phyloP scores from a whole-genome alignment of 805 yeast species.

The Kluyveromyces dobzhanskii region DNA sequence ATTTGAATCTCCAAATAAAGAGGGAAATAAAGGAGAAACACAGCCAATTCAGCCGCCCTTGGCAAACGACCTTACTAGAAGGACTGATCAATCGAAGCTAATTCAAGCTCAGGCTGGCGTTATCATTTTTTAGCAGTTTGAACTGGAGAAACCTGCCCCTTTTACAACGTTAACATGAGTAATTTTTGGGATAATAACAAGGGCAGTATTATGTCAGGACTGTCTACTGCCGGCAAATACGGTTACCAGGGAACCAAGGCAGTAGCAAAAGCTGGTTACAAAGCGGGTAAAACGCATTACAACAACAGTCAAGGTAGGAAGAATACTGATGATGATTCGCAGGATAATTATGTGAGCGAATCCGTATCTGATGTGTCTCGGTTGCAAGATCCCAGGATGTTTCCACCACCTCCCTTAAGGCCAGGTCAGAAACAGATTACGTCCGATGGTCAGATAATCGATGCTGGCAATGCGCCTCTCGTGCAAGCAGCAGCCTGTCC shows the following conservation, averaged over 20 bases:
- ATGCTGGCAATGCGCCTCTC: slow-evolving; percentile 2
- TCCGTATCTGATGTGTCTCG: slow-evolving; percentile 8
- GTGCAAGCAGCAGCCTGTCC: not conserved
- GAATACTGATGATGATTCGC: not conserved
- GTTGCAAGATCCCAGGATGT: slow-evolving; percentile 12
- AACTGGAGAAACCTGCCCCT: too few relatives aligned
- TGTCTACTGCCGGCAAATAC: slow-evolving; percentile 30
- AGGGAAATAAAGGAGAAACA: too few relatives aligned
- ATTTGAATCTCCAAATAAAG: too few relatives aligned
- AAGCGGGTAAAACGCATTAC: slow-evolving; percentile 31
- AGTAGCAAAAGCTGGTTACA: slow-evolving; percentile 35
- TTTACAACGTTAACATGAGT: too few relatives aligned
- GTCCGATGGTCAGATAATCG: slow-evolving; percentile 13
- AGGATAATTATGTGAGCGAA: slow-evolving; percentile 1
- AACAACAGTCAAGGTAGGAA: slow-evolving; percentile 14
- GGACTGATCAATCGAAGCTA: too few relatives aligned
- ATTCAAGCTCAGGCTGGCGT: too few relatives aligned
- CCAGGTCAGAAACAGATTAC: slow-evolving; percentile 31
- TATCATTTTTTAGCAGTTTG: too few relatives aligned
- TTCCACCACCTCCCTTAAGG: slow-evolving; percentile 34
- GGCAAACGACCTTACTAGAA: too few relatives aligned
- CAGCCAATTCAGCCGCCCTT: too few relatives aligned
- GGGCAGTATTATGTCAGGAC: slow-evolving; percentile 31
- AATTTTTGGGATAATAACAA: slow-evolving; percentile 37
- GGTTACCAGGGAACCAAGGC: slow-evolving; percentile 33